Evolutionary conservation across 768 basidiomycete genomes (phyloP).

Genomic region (Naganishia friedmannii): DNA sequence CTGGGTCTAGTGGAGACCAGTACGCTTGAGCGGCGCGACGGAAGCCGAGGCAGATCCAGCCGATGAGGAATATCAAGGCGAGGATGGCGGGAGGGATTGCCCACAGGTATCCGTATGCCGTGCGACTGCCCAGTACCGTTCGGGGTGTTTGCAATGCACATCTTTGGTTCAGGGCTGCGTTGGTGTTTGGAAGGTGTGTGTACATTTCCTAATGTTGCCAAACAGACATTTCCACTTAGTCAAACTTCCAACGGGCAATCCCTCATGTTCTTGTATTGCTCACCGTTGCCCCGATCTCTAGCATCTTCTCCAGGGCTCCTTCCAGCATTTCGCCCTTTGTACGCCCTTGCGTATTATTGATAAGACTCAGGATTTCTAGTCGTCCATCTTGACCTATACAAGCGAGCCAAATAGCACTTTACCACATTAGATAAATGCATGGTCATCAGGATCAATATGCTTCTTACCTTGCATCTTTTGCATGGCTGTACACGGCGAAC

Average conservation of each 20-base stretch:
- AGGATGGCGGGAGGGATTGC: constrained; percentile 11
- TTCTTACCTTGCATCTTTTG: constrained; percentile 21
- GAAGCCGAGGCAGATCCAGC: constrained; percentile 24
- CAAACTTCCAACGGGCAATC: no score
- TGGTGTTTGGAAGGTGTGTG: neutral
- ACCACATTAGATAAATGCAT: neutral
- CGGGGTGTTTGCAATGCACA: constrained; percentile 17
- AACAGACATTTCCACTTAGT: neutral
- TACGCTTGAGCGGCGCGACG: constrained; percentile 5
- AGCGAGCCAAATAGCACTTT: neutral
- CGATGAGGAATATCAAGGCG: constrained; percentile 13
- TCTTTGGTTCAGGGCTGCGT: neutral
- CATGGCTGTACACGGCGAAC: neutral
- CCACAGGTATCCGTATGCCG: constrained; percentile 13
- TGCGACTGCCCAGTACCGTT: constrained; percentile 18
- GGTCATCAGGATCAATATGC: neutral
- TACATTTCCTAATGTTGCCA: constrained; percentile 8
- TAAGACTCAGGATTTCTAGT: constrained; percentile 12
- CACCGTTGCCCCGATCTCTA: constrained; percentile 11
- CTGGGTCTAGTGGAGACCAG: constrained; percentile 24
- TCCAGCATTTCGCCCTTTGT: constrained; percentile 17
- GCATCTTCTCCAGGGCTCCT: constrained; percentile 7
- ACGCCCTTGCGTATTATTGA: constrained; percentile 6
- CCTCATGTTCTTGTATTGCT: neutral
- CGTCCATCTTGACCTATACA: constrained; percentile 8